phyloP scores from a whole-genome alignment of 352 stramenopile genomes.

The Globisporangium takayamanum region DNA sequence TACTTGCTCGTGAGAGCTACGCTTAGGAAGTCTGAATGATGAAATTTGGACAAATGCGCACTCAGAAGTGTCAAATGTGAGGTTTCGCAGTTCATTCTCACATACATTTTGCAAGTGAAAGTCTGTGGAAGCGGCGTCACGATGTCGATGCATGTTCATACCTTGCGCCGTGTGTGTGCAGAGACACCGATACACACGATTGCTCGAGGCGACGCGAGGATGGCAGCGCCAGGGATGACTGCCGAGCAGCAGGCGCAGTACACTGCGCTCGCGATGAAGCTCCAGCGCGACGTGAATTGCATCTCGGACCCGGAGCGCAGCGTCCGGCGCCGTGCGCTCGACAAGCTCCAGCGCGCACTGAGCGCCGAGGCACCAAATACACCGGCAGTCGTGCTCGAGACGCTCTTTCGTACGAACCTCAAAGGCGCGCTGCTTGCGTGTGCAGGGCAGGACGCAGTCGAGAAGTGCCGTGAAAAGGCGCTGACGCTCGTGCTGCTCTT shows the following conservation, averaged over 20 bases:
- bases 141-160: neutral
- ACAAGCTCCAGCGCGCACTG: slow-evolving; percentile 60
- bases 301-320: slow-evolving; percentile 59
- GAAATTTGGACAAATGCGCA: neutral
- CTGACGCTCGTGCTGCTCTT: slow-evolving; percentile 55
- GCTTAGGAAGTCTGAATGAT: neutral
- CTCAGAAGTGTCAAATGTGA: neutral
- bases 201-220: neutral
- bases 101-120: slow-evolving; percentile 5
- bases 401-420: slow-evolving; percentile 38
- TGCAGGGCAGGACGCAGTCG: slow-evolving; percentile 43
- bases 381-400: slow-evolving; percentile 27
- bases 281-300: slow-evolving; percentile 83
- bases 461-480: slow-evolving; percentile 75
- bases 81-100: neutral
- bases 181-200: neutral
- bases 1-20: slow-evolving; percentile 8
- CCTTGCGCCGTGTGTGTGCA: no score
- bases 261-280: slow-evolving; percentile 65
- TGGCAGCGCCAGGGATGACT: slow-evolving; percentile 22
- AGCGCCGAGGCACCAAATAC: slow-evolving; percentile 35
- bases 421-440: slow-evolving; percentile 43
- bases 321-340: slow-evolving; percentile 59
- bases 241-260: slow-evolving; percentile 43
- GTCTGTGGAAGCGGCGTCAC: neutral